Percentiles rank a stretch among this genome's conserved stretches.
Conservation (phyloP, 2,329 filamentous ascomycete genomes). For the Botryotinia narcissicola region DNA sequence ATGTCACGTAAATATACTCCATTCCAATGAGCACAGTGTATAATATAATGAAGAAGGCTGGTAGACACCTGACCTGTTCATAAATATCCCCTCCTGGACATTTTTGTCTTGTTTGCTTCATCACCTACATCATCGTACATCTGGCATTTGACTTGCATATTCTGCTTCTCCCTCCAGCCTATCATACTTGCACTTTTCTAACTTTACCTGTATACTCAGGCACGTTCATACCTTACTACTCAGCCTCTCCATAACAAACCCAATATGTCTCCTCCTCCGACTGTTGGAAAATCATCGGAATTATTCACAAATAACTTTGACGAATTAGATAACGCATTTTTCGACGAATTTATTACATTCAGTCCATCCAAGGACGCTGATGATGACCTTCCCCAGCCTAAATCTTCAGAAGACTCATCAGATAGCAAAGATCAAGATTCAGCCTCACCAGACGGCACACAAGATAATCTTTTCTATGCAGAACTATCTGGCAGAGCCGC, state of each 20-base stretch:
- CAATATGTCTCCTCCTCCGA: conserved; percentile 32
- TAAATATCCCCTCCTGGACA: conserved; percentile 35
- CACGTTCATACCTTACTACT: conserved; percentile 19
- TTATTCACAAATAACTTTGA: conserved; percentile 48
- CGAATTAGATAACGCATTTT: conserved; percentile 59
- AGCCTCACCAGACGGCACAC: conserved; percentile 24
- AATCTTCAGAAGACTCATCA: conserved; percentile 48
- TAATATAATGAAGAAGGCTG: conserved; percentile 34
- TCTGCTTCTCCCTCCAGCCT: conserved; percentile 15
- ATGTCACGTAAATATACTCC: conserved; percentile 20
- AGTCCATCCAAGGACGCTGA: conserved; percentile 51
- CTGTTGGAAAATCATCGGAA: conserved; percentile 49
- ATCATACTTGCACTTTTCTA: conserved; percentile 17
- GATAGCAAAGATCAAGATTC: conserved; percentile 40
- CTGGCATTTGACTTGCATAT: conserved; percentile 29
- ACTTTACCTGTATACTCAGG: conserved; percentile 19
- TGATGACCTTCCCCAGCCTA: conserved; percentile 48
- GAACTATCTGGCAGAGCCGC: conserved; percentile 35
- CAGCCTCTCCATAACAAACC: conserved; percentile 17
- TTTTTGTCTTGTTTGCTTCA: conserved; percentile 30
- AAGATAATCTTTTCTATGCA: conserved; percentile 30
- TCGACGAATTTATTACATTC: conserved; percentile 61
- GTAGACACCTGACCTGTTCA: conserved; percentile 29
- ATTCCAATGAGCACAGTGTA: conserved; percentile 27
- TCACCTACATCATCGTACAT: conserved; percentile 26